phyloP scores from a whole-genome alignment of 1,284 basidiomycete species.

The Caloboletus firmus region DNA sequence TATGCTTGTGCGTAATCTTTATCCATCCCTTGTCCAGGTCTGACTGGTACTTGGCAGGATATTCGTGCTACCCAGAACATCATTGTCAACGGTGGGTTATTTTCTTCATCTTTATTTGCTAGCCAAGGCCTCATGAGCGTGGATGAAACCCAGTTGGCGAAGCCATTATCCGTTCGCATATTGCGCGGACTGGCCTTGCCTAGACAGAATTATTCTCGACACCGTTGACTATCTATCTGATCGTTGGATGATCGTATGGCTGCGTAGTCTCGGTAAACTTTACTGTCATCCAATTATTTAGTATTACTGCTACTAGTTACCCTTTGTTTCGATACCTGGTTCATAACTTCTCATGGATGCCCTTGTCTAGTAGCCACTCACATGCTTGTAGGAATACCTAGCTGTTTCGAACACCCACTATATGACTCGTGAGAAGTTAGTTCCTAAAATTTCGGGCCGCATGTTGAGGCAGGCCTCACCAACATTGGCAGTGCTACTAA shows the following conservation, averaged over 20 bases:
- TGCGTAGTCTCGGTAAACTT: conserved; percentile 12
- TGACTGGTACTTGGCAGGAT: conserved; percentile 45
- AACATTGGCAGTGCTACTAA: neutral
- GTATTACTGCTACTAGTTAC: conserved; percentile 30
- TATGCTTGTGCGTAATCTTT: conserved; percentile 59
- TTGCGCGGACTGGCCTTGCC: conserved; percentile 53
- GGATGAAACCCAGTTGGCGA: conserved; percentile 50
- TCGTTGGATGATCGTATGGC: conserved; percentile 14
- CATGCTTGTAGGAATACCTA: conserved; percentile 26
- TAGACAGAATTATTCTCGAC: conserved; percentile 24
- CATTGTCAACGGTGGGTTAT: conserved; percentile 61
- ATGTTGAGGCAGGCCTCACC: neutral
- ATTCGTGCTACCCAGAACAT: conserved; percentile 73
- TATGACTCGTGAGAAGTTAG: conserved; percentile 17
- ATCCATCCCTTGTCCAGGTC: neutral
- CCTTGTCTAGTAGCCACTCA: conserved; percentile 27
- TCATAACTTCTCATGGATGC: conserved; percentile 18
- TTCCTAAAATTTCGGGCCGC: conserved; percentile 14
- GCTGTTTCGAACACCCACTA: neutral
- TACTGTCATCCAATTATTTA: conserved; percentile 21
- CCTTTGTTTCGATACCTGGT: conserved; percentile 30
- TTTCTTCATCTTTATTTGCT: neutral
- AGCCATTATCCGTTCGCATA: conserved; percentile 62
- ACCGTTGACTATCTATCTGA: conserved; percentile 5
- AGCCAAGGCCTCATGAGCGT: conserved; percentile 5